These are phyloP conservation scores for Nepenthes mirabilis DNA, from an alignment of 148 eudicot genomes.

Conservation along the genomic window DNA sequence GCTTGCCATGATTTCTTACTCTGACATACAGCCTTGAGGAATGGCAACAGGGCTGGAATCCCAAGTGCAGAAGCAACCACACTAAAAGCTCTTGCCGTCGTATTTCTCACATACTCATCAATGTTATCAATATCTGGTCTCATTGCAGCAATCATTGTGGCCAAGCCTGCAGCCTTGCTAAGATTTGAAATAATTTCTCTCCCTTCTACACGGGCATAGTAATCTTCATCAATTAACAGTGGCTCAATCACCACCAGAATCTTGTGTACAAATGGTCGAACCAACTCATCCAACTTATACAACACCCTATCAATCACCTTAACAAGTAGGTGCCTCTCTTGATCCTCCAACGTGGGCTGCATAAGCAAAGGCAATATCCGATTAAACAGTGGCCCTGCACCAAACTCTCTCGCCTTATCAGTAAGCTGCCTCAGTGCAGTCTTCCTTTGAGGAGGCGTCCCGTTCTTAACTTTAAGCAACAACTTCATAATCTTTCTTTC, in stretches of 20 bases:
- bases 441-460: constrained; percentile 95
- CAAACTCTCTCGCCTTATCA: constrained; percentile 91
- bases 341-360: constrained; percentile 96
- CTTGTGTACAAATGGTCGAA: constrained; percentile 91
- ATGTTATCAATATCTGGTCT: constrained; percentile 96
- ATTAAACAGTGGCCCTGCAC: constrained; percentile 89
- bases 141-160: constrained; percentile 99
- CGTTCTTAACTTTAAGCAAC: constrained; percentile 90
- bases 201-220: constrained; percentile 97
- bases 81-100: constrained; percentile 98
- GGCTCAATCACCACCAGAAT: constrained; percentile 96
- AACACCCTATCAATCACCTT: constrained; percentile 92
- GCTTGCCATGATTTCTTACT: constrained; percentile 99
- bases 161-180: constrained; percentile 96
- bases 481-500: constrained; percentile 92
- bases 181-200: constrained; percentile 93
- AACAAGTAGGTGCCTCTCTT: constrained; percentile 90
- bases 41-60: constrained; percentile 85
- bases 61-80: constrained; percentile 99
- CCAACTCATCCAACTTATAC: constrained; percentile 89
- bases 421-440: constrained; percentile 91
- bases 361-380: constrained; percentile 84
- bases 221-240: constrained; percentile 84
- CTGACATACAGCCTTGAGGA: constrained; percentile 95
- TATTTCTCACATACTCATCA: constrained; percentile 92